Evolutionary conservation across 2,329 filamentous ascomycete species (phyloP), one percentile per base, ranked within the genome.

Genomic region (Penicillium freii): DNA sequence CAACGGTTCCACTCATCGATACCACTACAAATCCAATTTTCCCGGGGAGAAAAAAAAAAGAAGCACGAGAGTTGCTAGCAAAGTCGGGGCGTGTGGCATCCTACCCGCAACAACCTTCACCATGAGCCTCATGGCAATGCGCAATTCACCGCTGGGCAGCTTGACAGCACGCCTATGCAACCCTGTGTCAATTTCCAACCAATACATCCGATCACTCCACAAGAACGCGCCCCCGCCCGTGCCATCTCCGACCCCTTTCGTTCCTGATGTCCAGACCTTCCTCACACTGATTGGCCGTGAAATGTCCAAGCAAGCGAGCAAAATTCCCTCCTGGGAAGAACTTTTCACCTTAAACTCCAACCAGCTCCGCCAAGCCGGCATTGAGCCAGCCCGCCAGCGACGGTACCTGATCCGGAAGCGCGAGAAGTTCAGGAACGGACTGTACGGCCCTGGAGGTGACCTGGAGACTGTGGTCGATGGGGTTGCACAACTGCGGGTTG

Each of bases 221-320:
- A 72, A 73, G 64, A 68, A 71, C 70, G 43, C 66, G 10, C 46
- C 71, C 7, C 77, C 85, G 33, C 59, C 70, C 4, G 73, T 87
- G 29, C 92, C 92, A 3, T 71, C 81, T 25, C 89, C 92, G 0
- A 96, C 89, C 38, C 90, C 91, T 1, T 92, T 96, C 68, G 87
- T 96, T 39, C 93, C 92, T 33, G 88, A 97, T 73, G 86, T 91
- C 40, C 73, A 82, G 66, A 94, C 92, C 17, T 96, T 99, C 76
- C 87, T 97, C 61, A 91, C 84, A 36, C 82, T 97, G 58, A 97
- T 97, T 76, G 94, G 94, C 66, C 92, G 94, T 62, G 87, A 87
- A 67, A 86, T 97, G 68, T 87, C 84, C 69, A 86, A 89, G 71
- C 91, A 97, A 79, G 84, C 89, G 48, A 81, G 85, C 76, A 97